Evolutionary conservation across 2,329 filamentous ascomycete species (phyloP).

Genomic region (Trichoderma lentiforme): DNA sequence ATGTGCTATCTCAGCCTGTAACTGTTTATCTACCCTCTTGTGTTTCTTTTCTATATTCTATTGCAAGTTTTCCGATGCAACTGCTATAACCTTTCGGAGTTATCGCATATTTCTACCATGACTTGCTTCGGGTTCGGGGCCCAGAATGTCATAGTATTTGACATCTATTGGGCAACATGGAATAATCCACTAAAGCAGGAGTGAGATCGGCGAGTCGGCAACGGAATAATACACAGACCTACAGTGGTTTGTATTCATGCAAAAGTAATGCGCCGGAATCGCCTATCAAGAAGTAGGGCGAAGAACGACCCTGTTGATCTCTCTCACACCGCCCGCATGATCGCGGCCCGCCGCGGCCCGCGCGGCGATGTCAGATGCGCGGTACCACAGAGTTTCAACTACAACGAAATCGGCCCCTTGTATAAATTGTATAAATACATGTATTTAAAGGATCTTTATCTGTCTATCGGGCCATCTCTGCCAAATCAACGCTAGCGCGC

Average conservation of each 20-base stretch:
- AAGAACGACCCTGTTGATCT: neutral
- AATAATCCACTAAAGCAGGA: neutral
- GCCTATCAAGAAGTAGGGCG: neutral
- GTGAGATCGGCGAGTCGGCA: neutral
- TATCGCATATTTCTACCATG: neutral
- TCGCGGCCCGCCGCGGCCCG: neutral
- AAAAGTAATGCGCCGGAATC: neutral
- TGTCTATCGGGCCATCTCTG: neutral
- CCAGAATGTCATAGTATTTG: neutral
- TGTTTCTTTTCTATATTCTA: neutral
- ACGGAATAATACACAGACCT: neutral
- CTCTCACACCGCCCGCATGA: neutral
- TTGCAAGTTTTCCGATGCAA: neutral
- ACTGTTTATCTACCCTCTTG: neutral
- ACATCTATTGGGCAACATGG: neutral
- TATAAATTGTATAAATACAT: neutral
- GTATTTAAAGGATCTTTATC: neutral
- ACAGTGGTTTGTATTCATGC: neutral
- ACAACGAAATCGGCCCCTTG: neutral
- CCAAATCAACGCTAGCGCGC: neutral
- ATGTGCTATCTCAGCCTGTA: neutral
- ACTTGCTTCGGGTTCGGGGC: neutral
- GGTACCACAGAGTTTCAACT: neutral
- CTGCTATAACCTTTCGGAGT: neutral
- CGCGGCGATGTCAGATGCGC: neutral